Evolutionary conservation across 306 rosid species (phyloP).

Genomic region (Begonia loranthoides): DNA sequence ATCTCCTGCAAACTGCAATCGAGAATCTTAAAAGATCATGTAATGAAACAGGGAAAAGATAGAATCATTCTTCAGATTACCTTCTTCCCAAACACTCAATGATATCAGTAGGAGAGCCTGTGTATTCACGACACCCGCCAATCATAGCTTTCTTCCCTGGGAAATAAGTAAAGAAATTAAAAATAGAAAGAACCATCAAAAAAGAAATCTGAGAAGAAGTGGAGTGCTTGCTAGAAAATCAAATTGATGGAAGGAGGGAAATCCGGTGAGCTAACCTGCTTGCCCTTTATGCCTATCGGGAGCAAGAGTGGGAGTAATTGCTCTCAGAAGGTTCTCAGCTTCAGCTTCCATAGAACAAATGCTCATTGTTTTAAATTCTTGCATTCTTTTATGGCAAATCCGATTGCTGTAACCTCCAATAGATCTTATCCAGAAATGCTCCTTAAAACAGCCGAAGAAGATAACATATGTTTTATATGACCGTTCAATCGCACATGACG

Average conservation of each 20-base stretch:
- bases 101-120: slow-evolving; percentile 92
- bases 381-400: slow-evolving; percentile 23
- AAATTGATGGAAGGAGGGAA: not conserved
- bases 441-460: slow-evolving; percentile 53
- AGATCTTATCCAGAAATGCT: slow-evolving; percentile 48
- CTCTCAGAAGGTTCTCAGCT: slow-evolving; percentile 43
- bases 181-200: not conserved
- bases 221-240: not conserved
- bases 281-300: slow-evolving; percentile 65
- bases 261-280: slow-evolving; percentile 39
- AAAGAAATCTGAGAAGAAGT: not conserved
- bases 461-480: slow-evolving; percentile 29
- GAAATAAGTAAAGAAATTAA: slow-evolving; percentile 16
- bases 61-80: slow-evolving; percentile 14
- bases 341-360: slow-evolving; percentile 35
- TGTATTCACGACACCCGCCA: slow-evolving; percentile 97
- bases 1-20: slow-evolving; percentile 69
- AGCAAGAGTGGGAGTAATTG: slow-evolving; percentile 68
- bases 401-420: slow-evolving; percentile 31
- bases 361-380: slow-evolving; percentile 16
- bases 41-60: not conserved
- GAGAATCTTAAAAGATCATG: slow-evolving; percentile 5
- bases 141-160: slow-evolving; percentile 85
- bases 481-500: not conserved
- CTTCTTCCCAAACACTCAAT: slow-evolving; percentile 81